These are phyloP conservation scores for Zygoascus flipseniorum DNA, from an alignment of 805 yeast genomes.

Conservation along the genomic window DNA sequence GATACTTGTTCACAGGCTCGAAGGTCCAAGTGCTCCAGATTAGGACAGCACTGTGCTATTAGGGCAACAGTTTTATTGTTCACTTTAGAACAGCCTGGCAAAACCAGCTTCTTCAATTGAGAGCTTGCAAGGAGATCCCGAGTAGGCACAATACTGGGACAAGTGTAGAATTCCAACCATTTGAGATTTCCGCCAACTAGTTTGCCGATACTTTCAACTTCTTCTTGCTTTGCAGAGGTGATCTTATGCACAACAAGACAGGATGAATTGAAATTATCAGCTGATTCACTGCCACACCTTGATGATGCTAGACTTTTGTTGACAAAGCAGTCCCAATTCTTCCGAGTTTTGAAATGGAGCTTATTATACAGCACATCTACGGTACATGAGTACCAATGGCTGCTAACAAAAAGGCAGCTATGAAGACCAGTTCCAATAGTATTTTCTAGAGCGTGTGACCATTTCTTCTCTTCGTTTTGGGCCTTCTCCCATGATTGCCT, in stretches of 20 bases:
- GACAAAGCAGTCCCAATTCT: conserved; percentile 38
- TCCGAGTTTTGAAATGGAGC: conserved; percentile 44
- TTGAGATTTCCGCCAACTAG: conserved; percentile 42
- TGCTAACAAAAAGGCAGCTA: conserved; percentile 63
- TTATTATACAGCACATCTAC: conserved; percentile 46
- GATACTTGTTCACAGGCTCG: conserved; percentile 76
- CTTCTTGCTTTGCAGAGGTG: conserved; percentile 42
- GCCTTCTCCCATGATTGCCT: conserved; percentile 35
- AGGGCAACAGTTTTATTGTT: conserved; percentile 49
- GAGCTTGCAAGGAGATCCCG: conserved; percentile 36
- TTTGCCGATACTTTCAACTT: conserved; percentile 41
- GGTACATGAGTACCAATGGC: conserved; percentile 53
- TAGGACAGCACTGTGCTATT: conserved; percentile 49
- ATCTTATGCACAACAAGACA: conserved; percentile 61
- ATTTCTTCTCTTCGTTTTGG: conserved; percentile 10
- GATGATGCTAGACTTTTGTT: neutral
- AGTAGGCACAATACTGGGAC: conserved; percentile 62
- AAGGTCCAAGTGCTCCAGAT: conserved; percentile 58
- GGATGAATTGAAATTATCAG: conserved; percentile 19
- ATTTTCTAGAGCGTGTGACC: neutral
- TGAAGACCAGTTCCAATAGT: conserved; percentile 28
- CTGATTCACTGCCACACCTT: conserved; percentile 2
- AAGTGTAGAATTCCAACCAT: conserved; percentile 76
- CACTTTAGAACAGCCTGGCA: conserved; percentile 64
- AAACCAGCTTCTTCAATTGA: conserved; percentile 37